Percentiles rank a stretch among this genome's conserved stretches.
Conservation (phyloP, 2,329 filamentous ascomycete genomes). For the Huntiella savannae region DNA sequence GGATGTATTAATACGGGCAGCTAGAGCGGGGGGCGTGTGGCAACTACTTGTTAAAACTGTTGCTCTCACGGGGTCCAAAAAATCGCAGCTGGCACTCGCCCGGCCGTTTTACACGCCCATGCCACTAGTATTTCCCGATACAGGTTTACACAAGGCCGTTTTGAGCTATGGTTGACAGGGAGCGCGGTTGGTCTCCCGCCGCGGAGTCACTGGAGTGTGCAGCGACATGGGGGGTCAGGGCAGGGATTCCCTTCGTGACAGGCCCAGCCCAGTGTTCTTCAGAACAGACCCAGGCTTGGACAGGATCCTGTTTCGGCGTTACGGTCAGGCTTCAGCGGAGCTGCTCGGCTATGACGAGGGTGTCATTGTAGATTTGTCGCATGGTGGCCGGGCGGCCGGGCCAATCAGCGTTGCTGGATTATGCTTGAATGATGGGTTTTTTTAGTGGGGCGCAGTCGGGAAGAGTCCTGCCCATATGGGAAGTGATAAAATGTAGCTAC, state of each 20-base stretch:
- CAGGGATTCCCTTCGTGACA: not conserved
- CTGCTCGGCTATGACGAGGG: constrained; percentile 12
- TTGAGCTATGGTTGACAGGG: not conserved
- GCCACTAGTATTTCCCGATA: constrained; percentile 1
- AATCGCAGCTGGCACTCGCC: not conserved
- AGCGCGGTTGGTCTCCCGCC: not conserved
- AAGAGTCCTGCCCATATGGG: too few species aligned
- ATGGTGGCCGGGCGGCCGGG: constrained; percentile 11
- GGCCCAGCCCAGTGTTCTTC: not conserved
- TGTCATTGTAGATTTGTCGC: constrained; percentile 5
- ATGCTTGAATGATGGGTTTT: constrained; percentile 4
- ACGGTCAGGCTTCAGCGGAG: constrained; percentile 11
- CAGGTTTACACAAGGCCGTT: not conserved
- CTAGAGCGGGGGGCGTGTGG: not conserved
- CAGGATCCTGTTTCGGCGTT: constrained; percentile 11
- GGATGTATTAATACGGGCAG: not conserved
- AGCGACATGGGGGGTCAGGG: too few species aligned
- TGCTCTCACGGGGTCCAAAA: not conserved
- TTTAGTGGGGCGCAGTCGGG: not conserved
- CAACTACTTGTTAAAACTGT: too few species aligned
- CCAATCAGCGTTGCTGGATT: constrained; percentile 10
- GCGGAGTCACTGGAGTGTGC: too few species aligned
- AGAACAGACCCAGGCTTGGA: not conserved
- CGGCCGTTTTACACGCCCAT: not conserved
- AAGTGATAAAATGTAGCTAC: too few species aligned